Percentiles rank a stretch among this genome's conserved stretches.
Conservation (phyloP, 2,329 filamentous ascomycete genomes). For the Pseudocercospora eumusae region DNA sequence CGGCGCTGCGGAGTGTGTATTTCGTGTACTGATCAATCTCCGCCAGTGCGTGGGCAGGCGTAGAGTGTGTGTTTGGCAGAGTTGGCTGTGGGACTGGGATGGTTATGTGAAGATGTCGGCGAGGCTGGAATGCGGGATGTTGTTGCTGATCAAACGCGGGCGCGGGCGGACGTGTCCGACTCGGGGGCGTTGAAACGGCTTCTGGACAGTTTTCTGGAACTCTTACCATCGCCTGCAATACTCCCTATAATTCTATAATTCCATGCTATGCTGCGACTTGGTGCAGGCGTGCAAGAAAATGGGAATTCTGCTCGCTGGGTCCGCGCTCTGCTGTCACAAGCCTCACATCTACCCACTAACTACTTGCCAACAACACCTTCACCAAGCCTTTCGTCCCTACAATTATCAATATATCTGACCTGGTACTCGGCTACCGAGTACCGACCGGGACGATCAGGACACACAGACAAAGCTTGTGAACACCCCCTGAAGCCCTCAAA, state of each 20-base stretch:
- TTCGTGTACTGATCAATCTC: background rate
- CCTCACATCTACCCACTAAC: too few species aligned
- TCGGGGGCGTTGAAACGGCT: conserved; percentile 4
- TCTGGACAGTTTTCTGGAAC: background rate
- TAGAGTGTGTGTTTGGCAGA: background rate
- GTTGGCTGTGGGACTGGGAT: conserved; percentile 8
- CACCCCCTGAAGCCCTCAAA: conserved; percentile 2
- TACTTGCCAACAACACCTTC: background rate
- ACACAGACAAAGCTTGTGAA: background rate
- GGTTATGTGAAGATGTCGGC: conserved; percentile 8
- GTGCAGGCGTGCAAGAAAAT: background rate
- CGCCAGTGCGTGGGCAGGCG: background rate
- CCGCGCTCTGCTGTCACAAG: background rate
- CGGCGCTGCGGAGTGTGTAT: background rate
- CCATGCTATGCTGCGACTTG: too few species aligned
- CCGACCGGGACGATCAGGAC: background rate
- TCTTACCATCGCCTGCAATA: too few species aligned
- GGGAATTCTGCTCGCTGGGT: too few species aligned
- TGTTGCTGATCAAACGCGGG: conserved; percentile 4
- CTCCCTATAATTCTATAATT: too few species aligned
- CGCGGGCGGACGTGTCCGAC: background rate
- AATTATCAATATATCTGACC: background rate
- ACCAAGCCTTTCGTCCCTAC: background rate
- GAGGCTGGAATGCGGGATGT: background rate
- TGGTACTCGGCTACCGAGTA: background rate